Conservation (phyloP, 73 alveolate species). For the Paramecium tetraurelia region DNA sequence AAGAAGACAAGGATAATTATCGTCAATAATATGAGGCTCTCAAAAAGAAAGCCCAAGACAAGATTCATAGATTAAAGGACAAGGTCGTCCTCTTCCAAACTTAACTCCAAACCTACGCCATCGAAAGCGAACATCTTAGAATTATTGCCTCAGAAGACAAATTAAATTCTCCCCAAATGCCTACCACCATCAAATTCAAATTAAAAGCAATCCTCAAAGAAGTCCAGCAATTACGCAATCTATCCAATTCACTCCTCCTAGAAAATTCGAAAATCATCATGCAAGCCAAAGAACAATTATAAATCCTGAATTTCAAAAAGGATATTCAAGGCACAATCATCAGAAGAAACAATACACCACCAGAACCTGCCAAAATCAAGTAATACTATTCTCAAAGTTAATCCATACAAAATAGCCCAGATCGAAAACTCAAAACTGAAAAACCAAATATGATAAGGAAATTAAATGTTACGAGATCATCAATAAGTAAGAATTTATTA, state of each 20-base stretch:
- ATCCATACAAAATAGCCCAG: constrained; percentile 29
- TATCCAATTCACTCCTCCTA: neutral
- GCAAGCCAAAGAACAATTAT: constrained; percentile 10
- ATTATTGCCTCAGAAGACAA: neutral
- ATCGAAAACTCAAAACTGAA: constrained; percentile 45
- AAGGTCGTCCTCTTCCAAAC: neutral
- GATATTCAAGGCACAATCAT: constrained; percentile 19
- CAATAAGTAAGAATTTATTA: constrained; percentile 30
- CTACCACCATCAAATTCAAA: neutral
- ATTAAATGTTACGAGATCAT: constrained; percentile 42
- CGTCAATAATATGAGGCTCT: constrained; percentile 23
- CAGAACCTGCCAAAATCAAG: constrained; percentile 40
- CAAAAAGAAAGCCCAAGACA: constrained; percentile 45
- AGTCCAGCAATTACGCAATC: neutral
- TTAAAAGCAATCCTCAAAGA: neutral
- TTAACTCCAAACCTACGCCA: neutral
- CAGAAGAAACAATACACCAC: constrained; percentile 37
- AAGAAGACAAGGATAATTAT: constrained; percentile 49
- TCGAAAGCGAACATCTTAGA: neutral
- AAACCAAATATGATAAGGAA: constrained; percentile 17
- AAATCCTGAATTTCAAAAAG: neutral
- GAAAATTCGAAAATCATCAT: constrained; percentile 6
- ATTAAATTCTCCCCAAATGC: neutral
- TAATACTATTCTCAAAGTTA: neutral
- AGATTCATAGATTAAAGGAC: constrained; percentile 28